These are phyloP conservation scores for Mycena sp. DNA, from an alignment of 1,284 basidiomycete species.

Conservation along the genomic window DNA sequence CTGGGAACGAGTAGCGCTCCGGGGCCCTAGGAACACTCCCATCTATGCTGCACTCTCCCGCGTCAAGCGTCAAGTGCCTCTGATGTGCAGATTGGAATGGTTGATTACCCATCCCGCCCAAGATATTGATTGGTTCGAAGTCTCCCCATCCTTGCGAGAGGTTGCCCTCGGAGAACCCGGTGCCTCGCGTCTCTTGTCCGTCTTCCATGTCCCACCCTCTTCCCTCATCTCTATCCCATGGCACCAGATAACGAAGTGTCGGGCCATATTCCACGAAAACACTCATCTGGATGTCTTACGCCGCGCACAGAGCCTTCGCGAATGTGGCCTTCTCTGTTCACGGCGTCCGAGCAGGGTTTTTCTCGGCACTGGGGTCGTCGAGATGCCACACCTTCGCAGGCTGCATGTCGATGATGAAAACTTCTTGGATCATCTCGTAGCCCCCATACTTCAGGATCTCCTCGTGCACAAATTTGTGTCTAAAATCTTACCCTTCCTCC, in stretches of 20 bases:
- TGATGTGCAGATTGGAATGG: background rate
- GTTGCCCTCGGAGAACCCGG: background rate
- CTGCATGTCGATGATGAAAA: background rate
- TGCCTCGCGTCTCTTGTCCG: background rate
- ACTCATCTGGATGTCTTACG: background rate
- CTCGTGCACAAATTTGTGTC: background rate
- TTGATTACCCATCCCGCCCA: background rate
- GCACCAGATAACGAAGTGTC: background rate
- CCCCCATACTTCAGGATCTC: background rate
- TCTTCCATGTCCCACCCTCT: background rate
- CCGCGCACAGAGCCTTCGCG: background rate
- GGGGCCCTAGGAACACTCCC: background rate
- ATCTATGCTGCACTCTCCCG: background rate
- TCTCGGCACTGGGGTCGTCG: background rate
- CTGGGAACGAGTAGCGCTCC: background rate
- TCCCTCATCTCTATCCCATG: background rate
- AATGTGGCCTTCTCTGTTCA: background rate
- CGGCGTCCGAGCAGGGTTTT: background rate
- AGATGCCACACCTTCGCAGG: background rate
- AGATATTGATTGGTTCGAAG: background rate
- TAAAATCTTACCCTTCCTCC: no score
- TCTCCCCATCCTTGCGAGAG: background rate
- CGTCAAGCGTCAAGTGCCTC: background rate
- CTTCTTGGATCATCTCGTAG: background rate
- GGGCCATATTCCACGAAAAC: background rate